Evolutionary conservation across 805 yeast genomes (phyloP).

Genomic region (Candida adriatica): DNA sequence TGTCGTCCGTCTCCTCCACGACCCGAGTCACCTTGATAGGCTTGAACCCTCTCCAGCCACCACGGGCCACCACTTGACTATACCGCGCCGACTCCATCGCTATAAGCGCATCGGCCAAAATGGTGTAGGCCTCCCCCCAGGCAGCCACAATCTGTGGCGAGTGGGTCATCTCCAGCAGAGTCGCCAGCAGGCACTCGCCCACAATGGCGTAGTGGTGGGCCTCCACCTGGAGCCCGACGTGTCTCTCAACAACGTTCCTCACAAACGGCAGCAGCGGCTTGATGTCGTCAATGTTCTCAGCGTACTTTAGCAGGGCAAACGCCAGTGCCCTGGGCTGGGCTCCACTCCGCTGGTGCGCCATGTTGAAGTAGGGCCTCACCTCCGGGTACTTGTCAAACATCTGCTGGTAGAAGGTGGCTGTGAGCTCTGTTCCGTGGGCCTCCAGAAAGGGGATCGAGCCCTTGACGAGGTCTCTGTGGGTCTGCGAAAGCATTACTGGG

Average conservation of each 20-base stretch:
- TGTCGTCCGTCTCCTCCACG: constrained; percentile 37
- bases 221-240: constrained; percentile 53
- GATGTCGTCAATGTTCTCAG: constrained; percentile 54
- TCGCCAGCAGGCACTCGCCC: constrained; percentile 47
- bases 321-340: constrained; percentile 63
- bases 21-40: constrained; percentile 39
- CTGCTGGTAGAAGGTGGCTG: constrained; percentile 45
- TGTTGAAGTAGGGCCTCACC: constrained; percentile 55
- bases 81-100: constrained; percentile 45
- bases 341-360: constrained; percentile 44
- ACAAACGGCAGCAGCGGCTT: constrained; percentile 48
- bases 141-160: constrained; percentile 51
- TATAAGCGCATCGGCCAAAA: constrained; percentile 55
- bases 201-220: constrained; percentile 66
- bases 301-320: constrained; percentile 52
- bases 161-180: constrained; percentile 52
- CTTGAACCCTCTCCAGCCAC: constrained; percentile 55
- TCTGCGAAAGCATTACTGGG: too few relatives aligned
- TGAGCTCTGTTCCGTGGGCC: constrained; percentile 45
- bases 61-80: constrained; percentile 20
- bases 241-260: constrained; percentile 55
- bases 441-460: constrained; percentile 52
- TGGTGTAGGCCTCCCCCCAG: constrained; percentile 60
- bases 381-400: constrained; percentile 50
- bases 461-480: constrained; percentile 32